Conservation (phyloP, 352 stramenopile genomes). For the Pythium aphanidermatum region DNA sequence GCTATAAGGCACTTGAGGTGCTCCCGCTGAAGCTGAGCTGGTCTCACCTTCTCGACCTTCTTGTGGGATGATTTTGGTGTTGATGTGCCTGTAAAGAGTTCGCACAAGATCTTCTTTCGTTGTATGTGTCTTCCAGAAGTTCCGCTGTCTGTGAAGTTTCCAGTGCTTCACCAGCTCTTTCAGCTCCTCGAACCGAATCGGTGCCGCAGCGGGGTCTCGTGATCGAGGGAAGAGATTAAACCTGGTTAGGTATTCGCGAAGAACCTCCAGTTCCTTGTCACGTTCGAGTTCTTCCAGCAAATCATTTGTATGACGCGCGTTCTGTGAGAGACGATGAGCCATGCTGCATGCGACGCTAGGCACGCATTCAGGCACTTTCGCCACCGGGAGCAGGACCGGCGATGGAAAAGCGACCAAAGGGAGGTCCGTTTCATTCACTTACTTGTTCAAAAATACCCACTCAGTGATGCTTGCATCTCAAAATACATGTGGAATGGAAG, state of each 20-base stretch:
- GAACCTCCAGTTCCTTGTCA: slow-evolving; percentile 81
- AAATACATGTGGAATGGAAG: no score
- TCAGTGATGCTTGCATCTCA: no score
- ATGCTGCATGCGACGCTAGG: no score
- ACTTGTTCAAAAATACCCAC: no score
- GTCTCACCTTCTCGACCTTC: slow-evolving; percentile 38
- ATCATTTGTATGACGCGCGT: slow-evolving; percentile 74
- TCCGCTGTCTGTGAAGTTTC: slow-evolving; percentile 85
- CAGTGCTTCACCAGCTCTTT: slow-evolving; percentile 88
- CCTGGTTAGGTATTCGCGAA: slow-evolving; percentile 78
- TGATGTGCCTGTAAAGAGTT: slow-evolving; percentile 83
- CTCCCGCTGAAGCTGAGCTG: background rate
- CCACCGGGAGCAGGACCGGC: no score
- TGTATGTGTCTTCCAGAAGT: slow-evolving; percentile 89
- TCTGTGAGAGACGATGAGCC: slow-evolving; percentile 79
- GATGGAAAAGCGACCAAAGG: no score
- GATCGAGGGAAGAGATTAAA: slow-evolving; percentile 75
- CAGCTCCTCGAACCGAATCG: slow-evolving; percentile 88
- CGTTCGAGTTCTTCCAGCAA: slow-evolving; percentile 80
- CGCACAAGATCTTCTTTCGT: slow-evolving; percentile 85
- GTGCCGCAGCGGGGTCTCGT: slow-evolving; percentile 60
- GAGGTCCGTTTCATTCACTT: no score
- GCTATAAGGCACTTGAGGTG: background rate
- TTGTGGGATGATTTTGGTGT: slow-evolving; percentile 77
- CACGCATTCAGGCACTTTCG: no score